phyloP scores from a whole-genome alignment of 1,284 basidiomycete species.

The Naganishia liquefaciens region DNA sequence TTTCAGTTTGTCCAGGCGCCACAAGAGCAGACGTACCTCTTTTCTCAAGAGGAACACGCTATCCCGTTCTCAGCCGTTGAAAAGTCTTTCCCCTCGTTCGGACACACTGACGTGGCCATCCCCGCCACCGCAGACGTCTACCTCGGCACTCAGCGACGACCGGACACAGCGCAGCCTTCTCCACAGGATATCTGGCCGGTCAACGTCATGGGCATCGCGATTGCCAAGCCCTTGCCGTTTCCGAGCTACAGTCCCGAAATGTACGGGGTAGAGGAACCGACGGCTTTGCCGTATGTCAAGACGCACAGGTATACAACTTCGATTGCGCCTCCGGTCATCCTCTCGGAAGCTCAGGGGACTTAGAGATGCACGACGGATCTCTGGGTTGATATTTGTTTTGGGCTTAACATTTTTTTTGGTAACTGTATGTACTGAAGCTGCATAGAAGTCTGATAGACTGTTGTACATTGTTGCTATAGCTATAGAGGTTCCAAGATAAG shows the following conservation, averaged over 20 bases:
- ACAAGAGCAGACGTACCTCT: conserved; percentile 4
- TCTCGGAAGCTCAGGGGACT: not conserved
- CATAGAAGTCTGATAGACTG: too few species aligned
- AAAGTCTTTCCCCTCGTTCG: conserved; percentile 5
- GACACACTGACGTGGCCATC: conserved; percentile 9
- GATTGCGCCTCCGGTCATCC: not conserved
- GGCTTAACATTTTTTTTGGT: too few species aligned
- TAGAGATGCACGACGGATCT: not conserved
- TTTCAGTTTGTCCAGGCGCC: not conserved
- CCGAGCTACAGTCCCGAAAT: conserved; percentile 6
- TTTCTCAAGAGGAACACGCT: conserved; percentile 2
- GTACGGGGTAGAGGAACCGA: not conserved
- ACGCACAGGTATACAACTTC: conserved; percentile 3
- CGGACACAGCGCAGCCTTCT: not conserved
- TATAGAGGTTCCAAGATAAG: too few species aligned
- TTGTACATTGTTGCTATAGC: too few species aligned
- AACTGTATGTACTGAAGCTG: too few species aligned
- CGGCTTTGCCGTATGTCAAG: conserved; percentile 3
- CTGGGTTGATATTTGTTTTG: not conserved
- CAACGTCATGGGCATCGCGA: conserved; percentile 11
- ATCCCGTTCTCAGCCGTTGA: conserved; percentile 19
- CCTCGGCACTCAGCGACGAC: not conserved
- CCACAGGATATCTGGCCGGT: conserved; percentile 23
- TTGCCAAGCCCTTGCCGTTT: not conserved
- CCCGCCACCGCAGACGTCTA: conserved; percentile 13